Evolutionary conservation across 2,329 filamentous ascomycete genomes (phyloP).

Genomic region (Orbilia ellipsospora): DNA sequence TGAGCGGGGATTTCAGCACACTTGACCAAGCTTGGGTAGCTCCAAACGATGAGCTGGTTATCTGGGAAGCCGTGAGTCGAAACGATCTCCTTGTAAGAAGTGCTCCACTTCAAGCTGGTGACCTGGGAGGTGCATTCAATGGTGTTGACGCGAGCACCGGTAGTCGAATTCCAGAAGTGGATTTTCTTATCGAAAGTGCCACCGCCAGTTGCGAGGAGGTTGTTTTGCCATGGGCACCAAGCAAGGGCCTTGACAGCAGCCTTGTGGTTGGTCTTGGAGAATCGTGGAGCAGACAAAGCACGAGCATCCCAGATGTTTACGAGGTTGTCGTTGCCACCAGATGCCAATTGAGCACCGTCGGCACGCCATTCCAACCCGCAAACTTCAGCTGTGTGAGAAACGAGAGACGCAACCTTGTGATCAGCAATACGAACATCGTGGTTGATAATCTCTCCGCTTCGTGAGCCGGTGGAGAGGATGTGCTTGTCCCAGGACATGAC

Average conservation of each 20-base stretch:
- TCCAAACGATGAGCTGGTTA: conserved; percentile 99
- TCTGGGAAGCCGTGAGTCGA: conserved; percentile 98
- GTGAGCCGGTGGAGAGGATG: conserved; percentile 90
- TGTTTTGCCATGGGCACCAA: conserved; percentile 93
- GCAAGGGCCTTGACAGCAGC: conserved; percentile 97
- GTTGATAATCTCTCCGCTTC: conserved; percentile 95
- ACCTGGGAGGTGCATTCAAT: conserved; percentile 99
- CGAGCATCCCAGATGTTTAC: conserved; percentile 99
- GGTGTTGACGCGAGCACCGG: conserved; percentile 96
- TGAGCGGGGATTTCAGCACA: conserved; percentile 98
- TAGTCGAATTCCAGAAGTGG: conserved; percentile 99
- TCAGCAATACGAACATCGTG: conserved; percentile 97
- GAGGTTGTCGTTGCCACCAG: conserved; percentile 97
- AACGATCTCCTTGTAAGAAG: conserved; percentile 96
- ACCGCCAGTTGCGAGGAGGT: conserved; percentile 82
- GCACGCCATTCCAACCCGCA: conserved; percentile 98
- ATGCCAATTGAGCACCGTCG: conserved; percentile 95
- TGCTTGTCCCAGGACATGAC: conserved; percentile 99
- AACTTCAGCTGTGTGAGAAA: conserved; percentile 96
- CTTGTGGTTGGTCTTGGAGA: conserved; percentile 97
- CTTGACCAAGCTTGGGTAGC: conserved; percentile 95
- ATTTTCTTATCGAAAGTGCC: conserved; percentile 97
- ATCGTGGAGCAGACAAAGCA: conserved; percentile 91
- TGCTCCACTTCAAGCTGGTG: conserved; percentile 94
- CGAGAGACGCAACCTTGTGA: conserved; percentile 97